Percentiles rank a stretch among this genome's conserved stretches.
Evolutionary conservation across 2,329 filamentous ascomycete species (phyloP).

Genomic region (Aureobasidium melanogenum): DNA sequence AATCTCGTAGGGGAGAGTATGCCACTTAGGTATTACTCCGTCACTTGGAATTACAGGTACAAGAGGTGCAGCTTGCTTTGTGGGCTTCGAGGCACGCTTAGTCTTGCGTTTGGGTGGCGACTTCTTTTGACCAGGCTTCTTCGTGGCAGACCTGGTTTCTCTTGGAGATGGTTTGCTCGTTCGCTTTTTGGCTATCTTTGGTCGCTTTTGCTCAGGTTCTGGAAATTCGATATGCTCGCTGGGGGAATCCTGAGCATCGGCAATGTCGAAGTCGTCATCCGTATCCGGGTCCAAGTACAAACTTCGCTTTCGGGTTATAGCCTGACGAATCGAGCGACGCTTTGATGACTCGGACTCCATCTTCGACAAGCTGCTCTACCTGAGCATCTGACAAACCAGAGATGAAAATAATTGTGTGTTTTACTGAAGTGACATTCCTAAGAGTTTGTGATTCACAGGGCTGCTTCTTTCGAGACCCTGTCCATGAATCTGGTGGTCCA

Average conservation of each 20-base stretch:
- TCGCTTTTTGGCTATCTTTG: not conserved
- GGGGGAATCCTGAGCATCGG: not conserved
- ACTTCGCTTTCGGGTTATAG: conserved; percentile 24
- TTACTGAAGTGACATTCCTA: not conserved
- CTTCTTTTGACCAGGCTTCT: not conserved
- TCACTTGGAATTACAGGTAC: conserved; percentile 22
- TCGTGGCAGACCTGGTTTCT: conserved; percentile 6
- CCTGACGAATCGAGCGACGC: conserved; percentile 26
- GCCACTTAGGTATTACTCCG: conserved; percentile 26
- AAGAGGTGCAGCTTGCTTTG: conserved; percentile 14
- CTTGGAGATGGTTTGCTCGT: conserved; percentile 6
- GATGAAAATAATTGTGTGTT: not conserved
- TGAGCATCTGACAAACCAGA: not conserved
- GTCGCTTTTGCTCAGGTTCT: not conserved
- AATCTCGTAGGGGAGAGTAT: conserved; percentile 25
- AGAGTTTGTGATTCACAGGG: conserved; percentile 1
- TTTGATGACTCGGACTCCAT: conserved; percentile 15
- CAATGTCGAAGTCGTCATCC: conserved; percentile 24
- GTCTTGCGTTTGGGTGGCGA: conserved; percentile 14
- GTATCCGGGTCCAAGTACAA: conserved; percentile 28
- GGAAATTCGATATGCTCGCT: not conserved
- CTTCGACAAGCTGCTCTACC: not conserved
- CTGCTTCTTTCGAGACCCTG: conserved; percentile 2
- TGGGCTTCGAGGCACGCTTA: conserved; percentile 19
- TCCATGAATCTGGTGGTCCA: not conserved